Conservation (phyloP, 805 yeast genomes). For the Saccharomycopsis malanga region DNA sequence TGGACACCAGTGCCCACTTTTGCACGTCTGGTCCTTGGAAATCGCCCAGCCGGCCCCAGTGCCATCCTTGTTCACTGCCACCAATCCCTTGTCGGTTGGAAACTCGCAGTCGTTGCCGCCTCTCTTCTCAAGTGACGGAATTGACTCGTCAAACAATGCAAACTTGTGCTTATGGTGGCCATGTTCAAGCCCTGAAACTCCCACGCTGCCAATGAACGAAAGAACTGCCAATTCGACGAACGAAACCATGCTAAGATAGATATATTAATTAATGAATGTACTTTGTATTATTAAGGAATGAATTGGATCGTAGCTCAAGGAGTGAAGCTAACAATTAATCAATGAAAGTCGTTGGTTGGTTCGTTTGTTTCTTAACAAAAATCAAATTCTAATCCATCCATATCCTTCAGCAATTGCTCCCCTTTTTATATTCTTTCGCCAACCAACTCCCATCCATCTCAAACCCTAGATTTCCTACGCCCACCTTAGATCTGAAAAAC, state of each 20-base stretch:
- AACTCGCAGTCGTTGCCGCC: constrained; percentile 50
- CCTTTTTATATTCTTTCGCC: no score
- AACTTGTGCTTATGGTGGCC: constrained; percentile 26
- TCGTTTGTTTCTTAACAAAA: no score
- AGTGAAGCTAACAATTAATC: no score
- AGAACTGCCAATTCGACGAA: neutral
- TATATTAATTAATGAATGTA: no score
- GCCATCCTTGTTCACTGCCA: constrained; percentile 52
- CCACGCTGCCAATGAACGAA: neutral
- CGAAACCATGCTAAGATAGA: constrained; percentile 4
- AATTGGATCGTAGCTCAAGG: no score
- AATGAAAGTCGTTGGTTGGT: no score
- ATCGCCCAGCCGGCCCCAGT: constrained; percentile 83
- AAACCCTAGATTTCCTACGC: no score
- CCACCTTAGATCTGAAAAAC: no score
- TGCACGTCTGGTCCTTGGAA: constrained; percentile 65
- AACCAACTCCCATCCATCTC: no score
- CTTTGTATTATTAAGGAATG: no score
- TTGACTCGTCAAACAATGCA: constrained; percentile 13
- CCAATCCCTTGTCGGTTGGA: constrained; percentile 62
- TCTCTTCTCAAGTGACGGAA: constrained; percentile 19
- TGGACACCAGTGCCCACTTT: constrained; percentile 79
- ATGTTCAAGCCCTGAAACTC: constrained; percentile 25
- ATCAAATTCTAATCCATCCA: no score
- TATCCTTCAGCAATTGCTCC: no score